These are phyloP conservation scores for Nicotiana knightiana DNA, from an alignment of 257 asterid genomes.

Conservation along the genomic window DNA sequence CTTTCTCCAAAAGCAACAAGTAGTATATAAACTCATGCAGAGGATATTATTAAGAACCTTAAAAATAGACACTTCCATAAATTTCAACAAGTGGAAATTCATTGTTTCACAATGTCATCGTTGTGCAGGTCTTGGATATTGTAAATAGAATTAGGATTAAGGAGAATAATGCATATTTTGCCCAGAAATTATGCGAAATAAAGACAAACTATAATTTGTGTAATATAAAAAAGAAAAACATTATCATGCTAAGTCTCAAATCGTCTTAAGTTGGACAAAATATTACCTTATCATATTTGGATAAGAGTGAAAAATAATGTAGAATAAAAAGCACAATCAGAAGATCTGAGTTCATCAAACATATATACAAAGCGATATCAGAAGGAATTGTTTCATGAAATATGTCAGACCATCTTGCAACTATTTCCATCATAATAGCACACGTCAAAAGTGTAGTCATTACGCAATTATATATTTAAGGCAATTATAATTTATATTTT, in stretches of 20 bases:
- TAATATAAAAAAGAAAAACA: not conserved
- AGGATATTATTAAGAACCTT: not conserved
- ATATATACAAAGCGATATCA: not conserved
- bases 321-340: not conserved
- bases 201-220: not conserved
- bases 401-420: not conserved
- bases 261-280: not conserved
- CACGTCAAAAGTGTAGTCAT: not conserved
- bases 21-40: not conserved
- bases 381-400: not conserved
- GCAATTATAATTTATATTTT: not conserved
- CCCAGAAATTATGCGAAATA: not conserved
- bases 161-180: not conserved
- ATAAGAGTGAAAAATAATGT: not conserved
- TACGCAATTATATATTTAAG: not conserved
- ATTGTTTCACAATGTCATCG: not conserved
- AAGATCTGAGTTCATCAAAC: not conserved
- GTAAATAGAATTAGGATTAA: not conserved
- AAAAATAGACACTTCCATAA: not conserved
- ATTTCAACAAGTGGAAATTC: not conserved
- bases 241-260: not conserved
- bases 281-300: not conserved
- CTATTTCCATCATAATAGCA: not conserved
- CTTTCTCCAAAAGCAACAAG: not conserved
- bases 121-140: not conserved